Percentiles rank a stretch among this genome's conserved stretches.
Evolutionary conservation across 176 grass and related monocot genomes (phyloP).

Genomic region (barley (Hordeum vulgare)): DNA sequence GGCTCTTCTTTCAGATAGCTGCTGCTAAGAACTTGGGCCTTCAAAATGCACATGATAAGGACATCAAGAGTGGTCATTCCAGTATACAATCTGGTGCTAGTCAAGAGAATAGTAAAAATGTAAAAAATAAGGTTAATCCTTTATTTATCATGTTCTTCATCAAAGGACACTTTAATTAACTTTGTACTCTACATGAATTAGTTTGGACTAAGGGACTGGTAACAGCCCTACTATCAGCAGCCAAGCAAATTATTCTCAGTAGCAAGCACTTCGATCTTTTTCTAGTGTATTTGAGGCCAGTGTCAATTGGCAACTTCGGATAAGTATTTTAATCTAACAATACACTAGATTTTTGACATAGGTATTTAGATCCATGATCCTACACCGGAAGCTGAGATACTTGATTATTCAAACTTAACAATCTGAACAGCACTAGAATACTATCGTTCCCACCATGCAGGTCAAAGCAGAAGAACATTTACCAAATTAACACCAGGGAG

Average conservation of each 20-base stretch:
- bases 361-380: background rate
- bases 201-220: background rate
- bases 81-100: background rate
- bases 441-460: background rate
- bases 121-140: background rate
- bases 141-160: background rate
- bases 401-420: background rate
- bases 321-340: background rate
- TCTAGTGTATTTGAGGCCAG: background rate
- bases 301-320: background rate
- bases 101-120: background rate
- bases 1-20: constrained; percentile 50
- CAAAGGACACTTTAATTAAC: background rate
- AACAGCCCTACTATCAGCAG: background rate
- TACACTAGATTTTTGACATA: background rate
- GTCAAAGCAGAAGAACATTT: constrained; percentile 26
- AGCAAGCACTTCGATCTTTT: background rate
- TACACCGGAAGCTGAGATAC: constrained; percentile 4
- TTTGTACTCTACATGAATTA: background rate
- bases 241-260: background rate
- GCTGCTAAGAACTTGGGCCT: constrained; percentile 38
- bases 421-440: background rate
- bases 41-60: constrained; percentile 16
- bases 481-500: constrained; percentile 47
- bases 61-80: constrained; percentile 12